A percentile compares a stretch with the other conserved stretches of the same genome.
phyloP scores from a whole-genome alignment of 129 eudicot genomes.

The Solidago caesia region DNA sequence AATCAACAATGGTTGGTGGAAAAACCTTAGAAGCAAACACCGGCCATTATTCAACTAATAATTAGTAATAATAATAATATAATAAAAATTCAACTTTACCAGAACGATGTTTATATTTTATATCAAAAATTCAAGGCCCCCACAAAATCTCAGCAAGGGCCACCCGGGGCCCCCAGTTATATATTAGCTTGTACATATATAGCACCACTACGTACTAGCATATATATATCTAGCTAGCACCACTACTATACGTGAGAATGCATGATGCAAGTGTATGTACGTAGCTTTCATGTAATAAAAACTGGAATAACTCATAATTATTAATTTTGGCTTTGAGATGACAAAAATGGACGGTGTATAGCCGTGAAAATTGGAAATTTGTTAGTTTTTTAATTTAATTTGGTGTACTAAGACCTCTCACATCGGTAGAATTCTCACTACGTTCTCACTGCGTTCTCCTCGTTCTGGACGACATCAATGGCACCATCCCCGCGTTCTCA shows the following conservation, averaged over 20 bases:
- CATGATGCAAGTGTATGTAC: not conserved
- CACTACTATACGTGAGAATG: not conserved
- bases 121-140: not conserved
- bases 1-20: constrained; percentile 23
- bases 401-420: too few relatives aligned
- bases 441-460: too few relatives aligned
- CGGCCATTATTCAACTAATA: constrained; percentile 18
- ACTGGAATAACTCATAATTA: not conserved
- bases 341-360: constrained; percentile 25
- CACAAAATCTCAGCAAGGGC: constrained; percentile 22
- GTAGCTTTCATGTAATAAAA: not conserved
- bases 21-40: constrained; percentile 19
- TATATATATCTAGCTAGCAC: not conserved
- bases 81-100: too few relatives aligned
- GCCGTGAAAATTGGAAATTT: not conserved
- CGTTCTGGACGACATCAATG: too few relatives aligned
- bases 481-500: too few relatives aligned
- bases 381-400: too few relatives aligned
- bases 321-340: not conserved
- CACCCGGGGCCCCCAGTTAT: too few relatives aligned
- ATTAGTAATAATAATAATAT: not conserved
- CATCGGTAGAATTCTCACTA: too few relatives aligned
- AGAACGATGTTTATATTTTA: not conserved
- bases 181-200: not conserved
- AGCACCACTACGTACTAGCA: not conserved